These are phyloP conservation scores for Mrakia blollopis DNA, from an alignment of 768 basidiomycete species.

Conservation along the genomic window DNA sequence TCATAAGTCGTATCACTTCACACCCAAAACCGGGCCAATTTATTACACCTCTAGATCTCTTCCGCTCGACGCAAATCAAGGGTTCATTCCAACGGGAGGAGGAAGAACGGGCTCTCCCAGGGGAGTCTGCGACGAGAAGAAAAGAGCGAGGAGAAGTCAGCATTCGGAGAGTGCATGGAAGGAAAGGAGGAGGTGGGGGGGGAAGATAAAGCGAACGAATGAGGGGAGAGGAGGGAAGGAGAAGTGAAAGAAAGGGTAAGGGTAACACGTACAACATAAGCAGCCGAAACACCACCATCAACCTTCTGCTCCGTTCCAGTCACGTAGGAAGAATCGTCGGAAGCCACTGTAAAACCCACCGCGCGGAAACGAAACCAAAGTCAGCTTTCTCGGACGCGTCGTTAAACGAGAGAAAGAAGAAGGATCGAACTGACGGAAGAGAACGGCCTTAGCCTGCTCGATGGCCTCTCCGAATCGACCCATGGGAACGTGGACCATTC, in stretches of 20 bases:
- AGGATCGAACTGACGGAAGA: slow-evolving; percentile 76
- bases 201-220: too few species aligned
- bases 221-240: too few species aligned
- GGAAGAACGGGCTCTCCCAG: slow-evolving; percentile 66
- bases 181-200: too few species aligned
- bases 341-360: slow-evolving; percentile 57
- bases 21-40: background rate
- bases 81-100: slow-evolving; percentile 51
- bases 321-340: slow-evolving; percentile 92
- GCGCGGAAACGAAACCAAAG: too few species aligned
- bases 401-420: too few species aligned
- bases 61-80: background rate
- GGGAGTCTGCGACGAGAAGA: slow-evolving; percentile 52
- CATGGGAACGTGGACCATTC: slow-evolving; percentile 77
- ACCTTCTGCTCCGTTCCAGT: slow-evolving; percentile 95
- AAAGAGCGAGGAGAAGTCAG: background rate
- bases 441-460: slow-evolving; percentile 84
- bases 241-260: background rate
- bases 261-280: slow-evolving; percentile 61
- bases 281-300: slow-evolving; percentile 85
- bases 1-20: too few species aligned
- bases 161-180: too few species aligned
- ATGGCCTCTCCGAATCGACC: slow-evolving; percentile 96
- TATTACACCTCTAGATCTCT: background rate
- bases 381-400: too few species aligned